phyloP scores from a whole-genome alignment of 495 filamentous ascomycete genomes.

The Cercophora sp. region DNA sequence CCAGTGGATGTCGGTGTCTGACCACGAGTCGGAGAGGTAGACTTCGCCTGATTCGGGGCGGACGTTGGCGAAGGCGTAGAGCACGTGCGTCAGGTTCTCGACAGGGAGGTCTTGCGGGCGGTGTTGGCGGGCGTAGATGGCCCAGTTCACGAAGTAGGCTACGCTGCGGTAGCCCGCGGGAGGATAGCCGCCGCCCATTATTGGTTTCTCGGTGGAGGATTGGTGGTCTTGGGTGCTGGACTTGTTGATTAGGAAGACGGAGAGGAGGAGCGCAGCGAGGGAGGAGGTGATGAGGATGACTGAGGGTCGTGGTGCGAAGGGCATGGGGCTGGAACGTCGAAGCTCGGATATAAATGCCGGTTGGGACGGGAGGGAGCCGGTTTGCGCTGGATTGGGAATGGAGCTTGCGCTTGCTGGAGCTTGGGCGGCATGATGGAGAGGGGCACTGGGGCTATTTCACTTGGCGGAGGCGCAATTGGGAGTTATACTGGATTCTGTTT shows the following conservation, averaged over 20 bases:
- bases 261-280: constrained; percentile 4
- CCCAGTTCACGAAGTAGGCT: constrained; percentile 90
- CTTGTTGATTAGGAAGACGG: background rate
- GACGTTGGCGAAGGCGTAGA: constrained; percentile 71
- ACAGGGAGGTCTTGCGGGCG: constrained; percentile 83
- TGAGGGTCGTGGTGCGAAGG: background rate
- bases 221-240: constrained; percentile 1
- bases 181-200: constrained; percentile 39
- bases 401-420: background rate
- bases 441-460: background rate
- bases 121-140: constrained; percentile 87
- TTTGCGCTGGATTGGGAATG: background rate
- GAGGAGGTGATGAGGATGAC: constrained; percentile 9
- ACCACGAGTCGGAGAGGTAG: constrained; percentile 76
- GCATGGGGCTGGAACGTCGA: constrained; percentile 4
- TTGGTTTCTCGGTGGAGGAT: constrained; percentile 19
- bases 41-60: constrained; percentile 62
- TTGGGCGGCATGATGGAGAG: background rate
- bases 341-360: background rate
- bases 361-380: constrained; percentile 6
- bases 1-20: constrained; percentile 87
- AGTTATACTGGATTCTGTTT: background rate
- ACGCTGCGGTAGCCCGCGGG: constrained; percentile 58
- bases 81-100: constrained; percentile 83
- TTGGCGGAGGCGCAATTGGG: constrained; percentile 1